Percentiles rank a stretch among this genome's conserved stretches.
These are phyloP conservation scores for Scheffersomyces lignosus DNA, from an alignment of 805 yeast species.

Conservation along the genomic window DNA sequence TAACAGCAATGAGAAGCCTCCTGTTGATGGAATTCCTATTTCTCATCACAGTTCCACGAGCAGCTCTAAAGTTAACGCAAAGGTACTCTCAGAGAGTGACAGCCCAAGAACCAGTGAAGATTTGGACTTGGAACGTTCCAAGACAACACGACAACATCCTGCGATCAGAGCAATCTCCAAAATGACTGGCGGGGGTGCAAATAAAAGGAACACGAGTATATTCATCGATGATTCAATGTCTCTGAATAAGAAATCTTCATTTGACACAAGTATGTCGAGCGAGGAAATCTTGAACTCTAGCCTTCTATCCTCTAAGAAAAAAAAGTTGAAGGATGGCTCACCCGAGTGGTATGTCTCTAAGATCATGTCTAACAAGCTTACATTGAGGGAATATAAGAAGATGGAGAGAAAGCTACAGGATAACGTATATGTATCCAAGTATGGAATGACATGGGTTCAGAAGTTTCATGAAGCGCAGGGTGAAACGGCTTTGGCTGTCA, in stretches of 20 bases:
- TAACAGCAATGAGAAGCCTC: too few relatives aligned
- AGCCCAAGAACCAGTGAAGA: neutral
- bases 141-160: conserved; percentile 4
- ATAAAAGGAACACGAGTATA: conserved; percentile 4
- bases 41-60: too few relatives aligned
- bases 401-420: conserved; percentile 33
- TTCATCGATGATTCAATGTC: conserved; percentile 5
- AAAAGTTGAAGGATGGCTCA: conserved; percentile 35
- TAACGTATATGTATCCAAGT: conserved; percentile 17
- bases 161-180: conserved; percentile 11
- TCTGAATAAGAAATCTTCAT: conserved; percentile 10
- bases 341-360: conserved; percentile 43
- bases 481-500: conserved; percentile 42
- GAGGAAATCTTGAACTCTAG: conserved; percentile 5
- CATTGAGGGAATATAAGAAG: conserved; percentile 32
- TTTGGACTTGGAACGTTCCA: neutral
- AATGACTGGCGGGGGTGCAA: conserved; percentile 3
- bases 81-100: too few relatives aligned
- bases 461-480: conserved; percentile 42
- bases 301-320: conserved; percentile 17
- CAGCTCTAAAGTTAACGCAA: too few relatives aligned
- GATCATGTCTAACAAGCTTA: conserved; percentile 34
- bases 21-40: too few relatives aligned
- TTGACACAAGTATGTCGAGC: conserved; percentile 8
- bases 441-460: conserved; percentile 27